Percentiles rank a stretch among this genome's conserved stretches.
Evolutionary conservation across 164 flowering plant species (phyloP).

Genomic region (Kingdonia uniflora): DNA sequence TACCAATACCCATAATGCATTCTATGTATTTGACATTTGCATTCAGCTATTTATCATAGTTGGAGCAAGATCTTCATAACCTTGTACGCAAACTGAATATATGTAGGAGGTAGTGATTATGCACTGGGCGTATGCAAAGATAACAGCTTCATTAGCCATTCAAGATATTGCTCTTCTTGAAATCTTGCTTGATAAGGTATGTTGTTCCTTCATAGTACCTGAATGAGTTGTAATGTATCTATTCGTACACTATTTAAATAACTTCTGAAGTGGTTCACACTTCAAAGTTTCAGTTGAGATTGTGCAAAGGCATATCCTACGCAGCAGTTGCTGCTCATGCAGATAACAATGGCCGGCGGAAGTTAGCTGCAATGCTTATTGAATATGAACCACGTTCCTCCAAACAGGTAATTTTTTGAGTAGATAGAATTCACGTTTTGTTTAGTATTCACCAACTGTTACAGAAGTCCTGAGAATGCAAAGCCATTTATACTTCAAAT

Average conservation of each 20-base stretch:
- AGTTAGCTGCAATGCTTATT: slow-evolving; percentile 92
- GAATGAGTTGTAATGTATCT: neutral
- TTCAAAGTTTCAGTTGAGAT: slow-evolving; percentile 51
- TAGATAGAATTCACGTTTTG: neutral
- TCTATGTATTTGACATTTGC: too few relatives aligned
- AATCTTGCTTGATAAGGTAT: slow-evolving; percentile 84
- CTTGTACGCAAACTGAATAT: too few relatives aligned
- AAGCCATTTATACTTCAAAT: too few relatives aligned
- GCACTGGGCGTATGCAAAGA: slow-evolving; percentile 98
- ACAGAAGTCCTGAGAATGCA: neutral
- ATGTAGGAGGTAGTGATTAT: slow-evolving; percentile 84
- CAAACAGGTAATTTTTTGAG: slow-evolving; percentile 60
- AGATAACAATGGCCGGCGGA: slow-evolving; percentile 74
- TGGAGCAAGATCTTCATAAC: too few relatives aligned
- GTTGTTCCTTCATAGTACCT: slow-evolving; percentile 6
- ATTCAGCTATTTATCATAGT: too few relatives aligned
- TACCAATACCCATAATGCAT: too few relatives aligned
- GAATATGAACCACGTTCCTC: slow-evolving; percentile 94
- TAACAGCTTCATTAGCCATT: slow-evolving; percentile 66
- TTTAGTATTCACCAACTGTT: neutral
- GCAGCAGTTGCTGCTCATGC: slow-evolving; percentile 99
- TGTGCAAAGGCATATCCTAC: slow-evolving; percentile 92
- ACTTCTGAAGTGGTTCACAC: slow-evolving; percentile 5
- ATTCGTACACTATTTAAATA: too few relatives aligned
- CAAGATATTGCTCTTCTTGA: slow-evolving; percentile 78